phyloP scores from a whole-genome alignment of 768 basidiomycete species.

The Heimioporus sp. region DNA sequence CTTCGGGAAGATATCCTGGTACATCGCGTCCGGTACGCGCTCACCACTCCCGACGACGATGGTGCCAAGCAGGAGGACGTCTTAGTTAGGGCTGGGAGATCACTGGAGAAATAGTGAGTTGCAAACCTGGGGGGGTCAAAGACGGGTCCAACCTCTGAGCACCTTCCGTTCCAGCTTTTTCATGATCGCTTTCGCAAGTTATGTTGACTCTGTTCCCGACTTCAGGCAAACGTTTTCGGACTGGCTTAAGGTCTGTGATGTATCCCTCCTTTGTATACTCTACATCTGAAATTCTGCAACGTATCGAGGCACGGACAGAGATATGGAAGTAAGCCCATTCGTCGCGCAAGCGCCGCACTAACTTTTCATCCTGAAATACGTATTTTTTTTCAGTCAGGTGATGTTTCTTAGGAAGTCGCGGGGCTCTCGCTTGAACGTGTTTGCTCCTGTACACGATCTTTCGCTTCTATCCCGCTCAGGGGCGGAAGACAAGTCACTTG shows the following conservation, averaged over 20 bases:
- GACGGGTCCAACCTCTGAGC: neutral
- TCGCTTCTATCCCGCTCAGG: slow-evolving; percentile 75
- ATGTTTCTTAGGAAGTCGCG: slow-evolving; percentile 78
- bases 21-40: slow-evolving; percentile 81
- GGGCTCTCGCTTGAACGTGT: slow-evolving; percentile 83
- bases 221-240: slow-evolving; percentile 71
- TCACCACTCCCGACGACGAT: slow-evolving; percentile 70
- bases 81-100: slow-evolving; percentile 66
- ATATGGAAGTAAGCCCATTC: slow-evolving; percentile 78
- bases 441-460: slow-evolving; percentile 87
- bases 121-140: neutral
- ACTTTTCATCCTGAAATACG: neutral
- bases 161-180: slow-evolving; percentile 67
- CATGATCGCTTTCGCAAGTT: slow-evolving; percentile 90
- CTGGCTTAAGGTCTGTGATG: slow-evolving; percentile 72
- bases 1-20: slow-evolving; percentile 86
- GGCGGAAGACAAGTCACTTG: slow-evolving; percentile 51
- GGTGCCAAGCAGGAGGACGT: slow-evolving; percentile 49
- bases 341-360: neutral
- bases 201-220: slow-evolving; percentile 66
- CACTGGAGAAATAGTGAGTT: slow-evolving; percentile 87
- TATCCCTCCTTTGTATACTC: neutral
- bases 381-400: slow-evolving; percentile 60
- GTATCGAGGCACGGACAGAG: slow-evolving; percentile 69
- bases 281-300: neutral